A percentile compares a stretch with the other conserved stretches of the same genome.
Evolutionary conservation across 805 yeast species (phyloP).

Genomic region (Lachancea quebecensis): DNA sequence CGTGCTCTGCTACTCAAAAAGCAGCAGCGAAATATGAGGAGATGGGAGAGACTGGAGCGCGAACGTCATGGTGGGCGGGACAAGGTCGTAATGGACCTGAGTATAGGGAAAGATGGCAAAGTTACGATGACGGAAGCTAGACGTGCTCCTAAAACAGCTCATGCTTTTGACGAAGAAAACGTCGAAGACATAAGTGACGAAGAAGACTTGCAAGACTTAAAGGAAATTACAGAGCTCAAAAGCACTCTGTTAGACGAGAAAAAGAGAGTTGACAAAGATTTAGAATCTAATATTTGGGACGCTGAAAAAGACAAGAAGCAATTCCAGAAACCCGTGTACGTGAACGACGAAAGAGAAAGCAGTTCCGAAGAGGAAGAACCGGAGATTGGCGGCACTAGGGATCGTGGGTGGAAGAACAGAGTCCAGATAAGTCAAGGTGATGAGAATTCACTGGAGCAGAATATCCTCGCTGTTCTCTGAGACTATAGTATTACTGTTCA

Average conservation of each 20-base stretch:
- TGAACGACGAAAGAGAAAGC: conserved; percentile 9
- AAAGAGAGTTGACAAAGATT: conserved; percentile 13
- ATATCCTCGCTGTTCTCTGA: conserved; percentile 25
- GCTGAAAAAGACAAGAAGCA: conserved; percentile 44
- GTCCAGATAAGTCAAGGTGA: conserved; percentile 21
- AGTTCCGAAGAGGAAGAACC: neutral
- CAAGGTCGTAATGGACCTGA: conserved; percentile 66
- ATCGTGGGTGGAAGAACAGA: conserved; percentile 12
- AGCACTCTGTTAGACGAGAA: conserved; percentile 16
- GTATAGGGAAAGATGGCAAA: conserved; percentile 69
- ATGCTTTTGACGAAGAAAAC: conserved; percentile 28
- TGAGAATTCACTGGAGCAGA: conserved; percentile 23
- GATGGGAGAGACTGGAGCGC: conserved; percentile 50
- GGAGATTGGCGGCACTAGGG: neutral
- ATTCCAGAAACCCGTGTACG: conserved; percentile 50
- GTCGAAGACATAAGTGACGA: conserved; percentile 33
- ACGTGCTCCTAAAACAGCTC: conserved; percentile 17
- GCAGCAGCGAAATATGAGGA: conserved; percentile 70
- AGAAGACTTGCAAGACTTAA: conserved; percentile 31
- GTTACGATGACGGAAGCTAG: conserved; percentile 52
- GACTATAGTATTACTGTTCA: neutral
- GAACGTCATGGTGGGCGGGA: conserved; percentile 63
- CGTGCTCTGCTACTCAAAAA: conserved; percentile 79
- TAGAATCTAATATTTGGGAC: conserved; percentile 50
- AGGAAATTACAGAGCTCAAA: conserved; percentile 23